phyloP scores from a whole-genome alignment of 78 protist genomes.

The Guillardia theta region DNA sequence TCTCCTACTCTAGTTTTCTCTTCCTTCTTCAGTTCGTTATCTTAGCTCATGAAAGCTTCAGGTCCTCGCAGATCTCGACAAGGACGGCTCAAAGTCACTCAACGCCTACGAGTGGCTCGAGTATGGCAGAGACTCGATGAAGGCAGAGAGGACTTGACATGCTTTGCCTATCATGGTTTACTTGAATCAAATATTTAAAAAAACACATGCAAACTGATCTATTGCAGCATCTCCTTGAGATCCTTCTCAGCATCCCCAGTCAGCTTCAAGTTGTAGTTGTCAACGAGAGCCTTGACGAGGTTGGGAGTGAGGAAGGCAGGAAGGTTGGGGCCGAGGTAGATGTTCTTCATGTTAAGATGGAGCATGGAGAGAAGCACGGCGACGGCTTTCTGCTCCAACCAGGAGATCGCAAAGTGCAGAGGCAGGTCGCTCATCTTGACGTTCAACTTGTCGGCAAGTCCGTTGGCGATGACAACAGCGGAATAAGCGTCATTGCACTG shows the following conservation, averaged over 20 bases:
- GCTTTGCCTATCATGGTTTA: too few relatives aligned
- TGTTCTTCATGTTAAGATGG: constrained; percentile 68
- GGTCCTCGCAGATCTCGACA: too few relatives aligned
- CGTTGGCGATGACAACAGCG: constrained; percentile 76
- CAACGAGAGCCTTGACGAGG: neutral
- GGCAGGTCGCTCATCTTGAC: constrained; percentile 68
- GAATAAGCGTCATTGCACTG: constrained; percentile 88
- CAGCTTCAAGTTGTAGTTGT: neutral
- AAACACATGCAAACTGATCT: too few relatives aligned
- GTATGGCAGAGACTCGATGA: too few relatives aligned
- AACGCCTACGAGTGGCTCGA: too few relatives aligned
- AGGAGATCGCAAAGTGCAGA: constrained; percentile 59
- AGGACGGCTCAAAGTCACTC: too few relatives aligned
- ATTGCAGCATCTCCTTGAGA: neutral
- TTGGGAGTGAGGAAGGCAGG: constrained; percentile 77
- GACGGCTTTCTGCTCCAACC: constrained; percentile 92
- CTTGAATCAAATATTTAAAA: too few relatives aligned
- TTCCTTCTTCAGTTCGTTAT: too few relatives aligned
- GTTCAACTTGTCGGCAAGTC: constrained; percentile 51
- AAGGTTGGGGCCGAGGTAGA: constrained; percentile 77
- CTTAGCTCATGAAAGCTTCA: too few relatives aligned
- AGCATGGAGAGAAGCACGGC: constrained; percentile 75
- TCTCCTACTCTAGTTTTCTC: too few relatives aligned
- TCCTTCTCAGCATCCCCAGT: neutral
- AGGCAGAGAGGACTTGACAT: too few relatives aligned